phyloP scores from a whole-genome alignment of 805 yeast genomes.

The Kodamaea fukazawae region DNA sequence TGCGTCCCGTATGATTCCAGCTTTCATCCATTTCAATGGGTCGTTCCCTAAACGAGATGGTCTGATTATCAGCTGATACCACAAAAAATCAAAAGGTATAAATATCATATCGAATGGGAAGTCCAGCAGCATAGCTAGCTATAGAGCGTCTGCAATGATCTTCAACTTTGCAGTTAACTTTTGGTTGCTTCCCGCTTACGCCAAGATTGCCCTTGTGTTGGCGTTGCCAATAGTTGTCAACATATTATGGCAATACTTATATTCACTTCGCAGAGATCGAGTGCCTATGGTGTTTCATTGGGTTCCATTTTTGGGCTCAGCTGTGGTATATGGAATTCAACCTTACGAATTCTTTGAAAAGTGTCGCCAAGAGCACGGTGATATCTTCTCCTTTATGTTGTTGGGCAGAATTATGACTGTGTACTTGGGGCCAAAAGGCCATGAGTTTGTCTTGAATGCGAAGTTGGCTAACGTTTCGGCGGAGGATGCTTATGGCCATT shows the following conservation, averaged over 20 bases:
- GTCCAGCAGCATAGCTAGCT: not conserved
- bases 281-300: conserved; percentile 88
- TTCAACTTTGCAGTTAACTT: too few relatives aligned
- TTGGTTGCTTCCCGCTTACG: not conserved
- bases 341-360: conserved; percentile 88
- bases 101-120: not conserved
- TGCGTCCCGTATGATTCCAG: too few relatives aligned
- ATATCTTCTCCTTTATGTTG: conserved; percentile 83
- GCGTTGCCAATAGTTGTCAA: conserved; percentile 59
- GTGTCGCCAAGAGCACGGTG: conserved; percentile 82
- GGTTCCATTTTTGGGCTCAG: conserved; percentile 95
- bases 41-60: not conserved
- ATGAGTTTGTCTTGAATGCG: conserved; percentile 91
- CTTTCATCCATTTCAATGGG: too few relatives aligned
- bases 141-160: too few relatives aligned
- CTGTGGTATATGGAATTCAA: conserved; percentile 82
- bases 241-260: conserved; percentile 60
- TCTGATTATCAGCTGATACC: conserved; percentile 4
- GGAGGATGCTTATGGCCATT: conserved; percentile 89
- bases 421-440: conserved; percentile 94
- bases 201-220: conserved; percentile 29
- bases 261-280: conserved; percentile 69
- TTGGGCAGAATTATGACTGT: conserved; percentile 94
- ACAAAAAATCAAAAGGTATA: not conserved
- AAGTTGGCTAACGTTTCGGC: conserved; percentile 88